phyloP scores from a whole-genome alignment of 495 filamentous ascomycete genomes.

The Aspergillus sclerotiicarbonarius region DNA sequence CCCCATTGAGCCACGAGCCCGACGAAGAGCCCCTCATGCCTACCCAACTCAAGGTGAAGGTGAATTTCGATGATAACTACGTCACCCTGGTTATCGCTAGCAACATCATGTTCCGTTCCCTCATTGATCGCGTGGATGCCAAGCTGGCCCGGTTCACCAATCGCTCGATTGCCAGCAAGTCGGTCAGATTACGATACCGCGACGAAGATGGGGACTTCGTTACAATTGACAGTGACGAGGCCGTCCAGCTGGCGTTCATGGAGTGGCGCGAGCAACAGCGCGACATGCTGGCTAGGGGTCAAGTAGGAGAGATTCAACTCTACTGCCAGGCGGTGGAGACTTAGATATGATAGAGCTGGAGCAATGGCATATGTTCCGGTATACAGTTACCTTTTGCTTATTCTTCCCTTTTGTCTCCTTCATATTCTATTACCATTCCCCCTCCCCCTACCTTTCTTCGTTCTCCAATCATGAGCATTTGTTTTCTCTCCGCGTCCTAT shows the following conservation, averaged over 20 bases:
- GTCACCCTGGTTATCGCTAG: constrained; percentile 89
- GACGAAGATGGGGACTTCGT: constrained; percentile 94
- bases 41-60: constrained; percentile 87
- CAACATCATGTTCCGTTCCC: constrained; percentile 87
- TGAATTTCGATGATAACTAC: constrained; percentile 78
- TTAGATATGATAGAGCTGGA: constrained; percentile 14
- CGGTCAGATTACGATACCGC: constrained; percentile 79
- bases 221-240: constrained; percentile 90
- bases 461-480: background rate
- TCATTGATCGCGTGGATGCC: constrained; percentile 95
- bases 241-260: constrained; percentile 89
- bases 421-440: constrained; percentile 4
- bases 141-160: constrained; percentile 83
- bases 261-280: constrained; percentile 80
- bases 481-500: background rate
- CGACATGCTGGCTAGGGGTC: constrained; percentile 58
- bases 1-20: constrained; percentile 35
- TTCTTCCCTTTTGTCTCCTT: constrained; percentile 10
- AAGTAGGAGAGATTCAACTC: constrained; percentile 83
- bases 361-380: constrained; percentile 8
- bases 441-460: constrained; percentile 1
- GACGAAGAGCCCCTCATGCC: constrained; percentile 45
- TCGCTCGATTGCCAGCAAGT: constrained; percentile 73
- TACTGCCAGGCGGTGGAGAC: constrained; percentile 57
- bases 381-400: background rate